Evolutionary conservation across 2,329 filamentous ascomycete species (phyloP), one percentile per base, ranked within the genome.

Genomic region (Macrophomina tecta): DNA sequence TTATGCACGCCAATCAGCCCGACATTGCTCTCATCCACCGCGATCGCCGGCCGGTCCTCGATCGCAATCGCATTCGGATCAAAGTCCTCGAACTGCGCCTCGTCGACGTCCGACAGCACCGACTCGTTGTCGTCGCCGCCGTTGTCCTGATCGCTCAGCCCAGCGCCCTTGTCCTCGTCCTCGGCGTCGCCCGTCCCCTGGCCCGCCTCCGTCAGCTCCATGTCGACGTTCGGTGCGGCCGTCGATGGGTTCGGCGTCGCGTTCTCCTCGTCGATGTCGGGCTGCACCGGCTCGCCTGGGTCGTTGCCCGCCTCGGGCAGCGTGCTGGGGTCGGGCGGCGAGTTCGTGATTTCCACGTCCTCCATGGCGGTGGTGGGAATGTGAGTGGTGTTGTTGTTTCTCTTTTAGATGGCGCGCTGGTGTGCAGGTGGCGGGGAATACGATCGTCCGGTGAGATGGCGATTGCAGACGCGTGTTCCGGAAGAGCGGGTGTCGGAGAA

Each of bases 81-180:
- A 72, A 90, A 90, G 72, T 89, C 84, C 69, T 88, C 86, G 70
- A 90, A 89, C 73, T 89, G 85, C 48, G 85, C 85, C 73, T 90
- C 88, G 71, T 90, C 87, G 63, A 90, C 82, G 73, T 90, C 88
- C 16, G 87, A 89, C 36, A 90, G 81, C 9, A 84, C 83, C 3
- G 87, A 89, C 70, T 90, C 88, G 65, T 86, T 83, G 72, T 89
- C 38, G 34, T 52, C 49, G 12, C 12, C 48, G 48, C 14, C 18
- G 38, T 16, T 23, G 38, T 58, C 55, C 23, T 18, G 8, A 36
- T 34, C 28, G 56, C 14, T 78, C 42, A 45, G 42, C 9, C 42
- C 80, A 34, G 79, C 81, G 48, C 79, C 77, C 40, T 73, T 74
- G 65, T 78, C 74, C 58, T 76, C 69, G 36, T 78, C 76, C 46